Evolutionary conservation across 2,329 filamentous ascomycete species (phyloP).

Genomic region (Zymoseptoria pseudotritici): DNA sequence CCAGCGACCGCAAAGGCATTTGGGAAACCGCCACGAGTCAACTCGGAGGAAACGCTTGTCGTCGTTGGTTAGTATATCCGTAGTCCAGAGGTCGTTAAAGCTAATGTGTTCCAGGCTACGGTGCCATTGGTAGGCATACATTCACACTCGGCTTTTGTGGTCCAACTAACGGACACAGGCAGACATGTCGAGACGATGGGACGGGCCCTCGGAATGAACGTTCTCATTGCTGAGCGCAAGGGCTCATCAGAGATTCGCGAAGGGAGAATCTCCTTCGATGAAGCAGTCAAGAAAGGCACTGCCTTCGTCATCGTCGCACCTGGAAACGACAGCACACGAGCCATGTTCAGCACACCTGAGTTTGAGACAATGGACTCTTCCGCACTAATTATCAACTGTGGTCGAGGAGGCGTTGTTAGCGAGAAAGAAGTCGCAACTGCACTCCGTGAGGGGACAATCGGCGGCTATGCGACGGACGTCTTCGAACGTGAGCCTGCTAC

Average conservation of each 20-base stretch:
- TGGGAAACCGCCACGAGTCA: conserved; percentile 37
- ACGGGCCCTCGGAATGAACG: conserved; percentile 41
- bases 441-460: conserved; percentile 38
- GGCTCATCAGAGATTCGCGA: conserved; percentile 23
- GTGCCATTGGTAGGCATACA: neutral
- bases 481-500: conserved; percentile 41
- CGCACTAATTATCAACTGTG: conserved; percentile 43
- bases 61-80: conserved; percentile 33
- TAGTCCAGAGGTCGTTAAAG: neutral
- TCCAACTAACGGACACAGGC: conserved; percentile 21
- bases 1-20: conserved; percentile 24
- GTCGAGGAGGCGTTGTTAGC: conserved; percentile 45
- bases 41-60: conserved; percentile 43
- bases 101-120: neutral
- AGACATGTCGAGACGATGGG: conserved; percentile 41
- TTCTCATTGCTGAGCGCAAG: conserved; percentile 44
- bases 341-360: conserved; percentile 30
- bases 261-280: conserved; percentile 30
- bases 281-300: conserved; percentile 32
- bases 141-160: neutral
- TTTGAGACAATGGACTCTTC: conserved; percentile 39
- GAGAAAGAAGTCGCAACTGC: conserved; percentile 41
- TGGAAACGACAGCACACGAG: conserved; percentile 17
- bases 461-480: conserved; percentile 46
- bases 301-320: conserved; percentile 31